Evolutionary conservation across 148 eudicot genomes (phyloP).

Genomic region (Bassia scoparia): DNA sequence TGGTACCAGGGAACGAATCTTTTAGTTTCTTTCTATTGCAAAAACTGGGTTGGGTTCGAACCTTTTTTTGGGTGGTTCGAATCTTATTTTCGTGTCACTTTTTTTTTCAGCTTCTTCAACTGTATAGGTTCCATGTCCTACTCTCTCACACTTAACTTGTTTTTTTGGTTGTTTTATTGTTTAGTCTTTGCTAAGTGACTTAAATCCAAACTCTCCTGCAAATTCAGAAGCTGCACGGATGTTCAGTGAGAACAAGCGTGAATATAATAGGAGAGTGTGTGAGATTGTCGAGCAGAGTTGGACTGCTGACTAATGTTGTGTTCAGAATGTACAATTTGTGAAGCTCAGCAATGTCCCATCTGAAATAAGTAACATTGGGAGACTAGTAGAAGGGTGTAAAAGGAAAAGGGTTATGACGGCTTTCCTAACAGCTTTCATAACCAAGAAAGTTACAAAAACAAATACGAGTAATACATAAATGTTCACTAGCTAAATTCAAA

Average conservation of each 20-base stretch:
- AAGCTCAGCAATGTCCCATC: slow-evolving; percentile 1
- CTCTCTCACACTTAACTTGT: neutral
- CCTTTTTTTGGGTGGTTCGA: neutral
- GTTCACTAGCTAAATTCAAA: too few species aligned
- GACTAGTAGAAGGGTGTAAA: neutral
- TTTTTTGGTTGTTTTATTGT: too few species aligned
- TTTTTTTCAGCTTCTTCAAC: neutral
- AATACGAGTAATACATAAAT: too few species aligned
- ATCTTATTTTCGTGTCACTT: too few species aligned
- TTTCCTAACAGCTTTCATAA: too few species aligned
- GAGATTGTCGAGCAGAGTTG: slow-evolving; percentile 63
- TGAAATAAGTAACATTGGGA: slow-evolving; percentile 22
- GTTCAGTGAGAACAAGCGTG: slow-evolving; percentile 71
- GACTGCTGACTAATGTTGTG: slow-evolving; percentile 43
- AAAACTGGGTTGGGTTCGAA: neutral
- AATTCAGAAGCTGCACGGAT: slow-evolving; percentile 74
- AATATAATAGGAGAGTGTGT: slow-evolving; percentile 61
- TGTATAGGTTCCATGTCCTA: neutral
- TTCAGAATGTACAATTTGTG: slow-evolving; percentile 8
- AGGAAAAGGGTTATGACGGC: neutral
- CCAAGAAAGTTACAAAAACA: too few species aligned
- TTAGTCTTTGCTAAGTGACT: slow-evolving; percentile 66
- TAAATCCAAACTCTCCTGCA: slow-evolving; percentile 76
- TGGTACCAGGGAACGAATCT: too few species aligned
- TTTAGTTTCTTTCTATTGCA: neutral